Evolutionary conservation across 495 filamentous ascomycete genomes (phyloP), one percentile per base, ranked within the genome.

Genomic region (Aspergillus taichungensis): DNA sequence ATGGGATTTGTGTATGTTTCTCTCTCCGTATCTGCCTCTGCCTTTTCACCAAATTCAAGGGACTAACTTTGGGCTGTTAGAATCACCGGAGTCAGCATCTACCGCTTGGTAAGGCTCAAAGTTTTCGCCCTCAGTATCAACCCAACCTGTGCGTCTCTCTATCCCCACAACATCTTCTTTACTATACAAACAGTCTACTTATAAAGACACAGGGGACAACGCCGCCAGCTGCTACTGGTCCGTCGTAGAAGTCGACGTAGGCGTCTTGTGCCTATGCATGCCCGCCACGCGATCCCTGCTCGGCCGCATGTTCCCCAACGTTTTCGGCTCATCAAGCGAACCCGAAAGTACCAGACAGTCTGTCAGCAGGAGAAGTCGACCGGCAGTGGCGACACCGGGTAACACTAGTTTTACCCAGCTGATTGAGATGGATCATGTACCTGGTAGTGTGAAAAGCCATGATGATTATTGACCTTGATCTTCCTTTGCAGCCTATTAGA

Each of bases 1-100:
- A 41, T 53, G 6, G 53, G 61, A 1, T 39, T 62, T 13, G 45
- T 57, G 59, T 60, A 37, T 45, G 55, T 45, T 32, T 32, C 6
- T n/a, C 8, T 14, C 37, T 12, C n/a, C n/a, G n/a, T n/a, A 3
- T 30, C 40, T 36, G 38, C 29, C 49, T 34, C 18, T 24, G 18
- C 11, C 18, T 29, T 9, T 30, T 24, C 9, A 27, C 6, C 32
- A 28, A 27, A 6, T 3, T 5, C 38, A 11, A 11, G 3, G 11
- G 6, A 5, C 13, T 8, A 24, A 30, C 8, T 34, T 41, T 6
- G 2, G 2, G 1, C 13, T 37, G 6, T 31, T 34, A 57, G 54
- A 29, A 45, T 57, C 42, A 57, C 54, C 6, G 38, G 40, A 8
- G 45, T 57, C 28, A 51, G 47, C 40, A 49, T 57, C 32, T 43